Conservation (phyloP, 1,139 yeast genomes). For the Yamadazyma buinensis region DNA sequence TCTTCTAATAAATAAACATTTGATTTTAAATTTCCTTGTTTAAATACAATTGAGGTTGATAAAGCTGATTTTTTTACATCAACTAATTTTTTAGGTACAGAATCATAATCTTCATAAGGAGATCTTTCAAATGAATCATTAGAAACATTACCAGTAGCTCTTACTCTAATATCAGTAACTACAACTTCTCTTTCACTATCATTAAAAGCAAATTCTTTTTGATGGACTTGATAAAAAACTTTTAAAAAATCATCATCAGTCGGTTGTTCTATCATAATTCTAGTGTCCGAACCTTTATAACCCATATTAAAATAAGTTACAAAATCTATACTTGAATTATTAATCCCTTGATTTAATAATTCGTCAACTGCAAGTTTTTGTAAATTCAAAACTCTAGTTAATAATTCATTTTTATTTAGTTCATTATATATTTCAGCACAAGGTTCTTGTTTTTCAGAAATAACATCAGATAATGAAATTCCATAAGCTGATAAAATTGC, state of each 20-base stretch:
- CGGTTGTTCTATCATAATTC: conserved; percentile 18
- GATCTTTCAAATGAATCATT: conserved; percentile 11
- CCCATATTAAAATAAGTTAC: conserved; percentile 19
- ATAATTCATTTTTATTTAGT: conserved; percentile 11
- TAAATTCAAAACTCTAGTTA: conserved; percentile 10
- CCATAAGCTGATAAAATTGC: conserved; percentile 22
- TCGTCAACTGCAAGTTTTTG: conserved; percentile 7
- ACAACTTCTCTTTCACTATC: conserved; percentile 44
- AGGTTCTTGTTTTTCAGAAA: conserved; percentile 19
- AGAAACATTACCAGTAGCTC: conserved; percentile 26
- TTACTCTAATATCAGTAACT: conserved; percentile 17
- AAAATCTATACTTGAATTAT: conserved; percentile 11
- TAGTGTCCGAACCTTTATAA: conserved; percentile 20
- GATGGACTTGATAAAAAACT: conserved; percentile 48
- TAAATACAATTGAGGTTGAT: conserved; percentile 9
- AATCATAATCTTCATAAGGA: conserved; percentile 13
- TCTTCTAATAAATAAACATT: conserved; percentile 14
- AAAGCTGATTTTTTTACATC: conserved; percentile 2
- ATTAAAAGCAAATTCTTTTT: conserved; percentile 67
- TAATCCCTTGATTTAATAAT: conserved; percentile 17
- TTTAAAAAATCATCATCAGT: conserved; percentile 24
- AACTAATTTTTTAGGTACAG: conserved; percentile 4
- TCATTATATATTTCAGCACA: conserved; percentile 11
- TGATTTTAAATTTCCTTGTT: conserved; percentile 12
- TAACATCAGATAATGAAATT: conserved; percentile 18